phyloP scores from a whole-genome alignment of 192 early-diverging fungal species.

The Podila verticillata region DNA sequence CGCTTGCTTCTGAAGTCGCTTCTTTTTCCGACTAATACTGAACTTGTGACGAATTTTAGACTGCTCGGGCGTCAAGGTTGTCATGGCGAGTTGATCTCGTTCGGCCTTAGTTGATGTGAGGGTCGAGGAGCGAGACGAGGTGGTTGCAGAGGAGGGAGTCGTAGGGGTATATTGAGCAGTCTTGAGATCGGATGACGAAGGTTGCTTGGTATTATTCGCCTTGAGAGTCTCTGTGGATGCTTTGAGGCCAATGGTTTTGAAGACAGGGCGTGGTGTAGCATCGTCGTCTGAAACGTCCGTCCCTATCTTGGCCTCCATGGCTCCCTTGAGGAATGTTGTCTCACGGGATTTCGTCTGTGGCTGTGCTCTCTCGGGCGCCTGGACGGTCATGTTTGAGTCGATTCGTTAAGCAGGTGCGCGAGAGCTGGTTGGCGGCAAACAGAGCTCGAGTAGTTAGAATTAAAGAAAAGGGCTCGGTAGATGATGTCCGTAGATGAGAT shows the following conservation, averaged over 20 bases:
- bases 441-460: not conserved
- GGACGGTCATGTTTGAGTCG: not conserved
- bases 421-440: not conserved
- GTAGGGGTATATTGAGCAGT: conserved; percentile 1
- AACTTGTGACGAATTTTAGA: conserved; percentile 11
- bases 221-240: not conserved
- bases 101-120: conserved; percentile 4
- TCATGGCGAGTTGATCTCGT: not conserved
- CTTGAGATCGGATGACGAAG: not conserved
- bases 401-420: not conserved
- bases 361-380: not conserved
- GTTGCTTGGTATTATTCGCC: not conserved
- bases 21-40: conserved; percentile 26
- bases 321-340: not conserved
- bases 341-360: not conserved
- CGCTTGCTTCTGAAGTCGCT: conserved; percentile 16
- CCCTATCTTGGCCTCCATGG: too few species aligned
- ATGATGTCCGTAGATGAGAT: too few species aligned
- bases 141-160: not conserved
- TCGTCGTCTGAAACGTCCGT: not conserved
- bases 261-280: not conserved
- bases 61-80: not conserved
- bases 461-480: too few species aligned
- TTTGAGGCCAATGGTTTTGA: not conserved
- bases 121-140: not conserved